These are phyloP conservation scores for Calonectria pseudoreteaudii DNA, from an alignment of 2,329 filamentous ascomycete genomes.

Conservation along the genomic window DNA sequence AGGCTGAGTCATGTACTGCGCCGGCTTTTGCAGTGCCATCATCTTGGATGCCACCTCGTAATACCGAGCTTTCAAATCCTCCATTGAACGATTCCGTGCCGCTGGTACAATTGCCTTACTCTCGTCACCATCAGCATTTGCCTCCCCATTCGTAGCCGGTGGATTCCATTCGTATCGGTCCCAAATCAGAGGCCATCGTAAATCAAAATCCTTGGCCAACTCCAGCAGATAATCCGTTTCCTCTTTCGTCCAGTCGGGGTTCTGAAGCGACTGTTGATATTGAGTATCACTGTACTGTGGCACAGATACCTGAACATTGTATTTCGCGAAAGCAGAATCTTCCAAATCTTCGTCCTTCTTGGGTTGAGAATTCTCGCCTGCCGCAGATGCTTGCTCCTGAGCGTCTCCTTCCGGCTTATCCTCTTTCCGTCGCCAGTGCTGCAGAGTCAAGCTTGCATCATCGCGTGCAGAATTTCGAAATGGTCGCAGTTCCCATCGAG, in stretches of 20 bases:
- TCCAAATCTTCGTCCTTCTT: constrained; percentile 54
- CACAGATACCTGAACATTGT: constrained; percentile 83
- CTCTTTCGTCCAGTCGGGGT: constrained; percentile 85
- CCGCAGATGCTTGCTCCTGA: constrained; percentile 48
- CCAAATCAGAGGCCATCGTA: constrained; percentile 91
- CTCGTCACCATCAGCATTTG: constrained; percentile 58
- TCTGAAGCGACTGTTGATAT: constrained; percentile 81
- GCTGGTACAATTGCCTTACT: constrained; percentile 67
- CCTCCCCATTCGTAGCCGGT: constrained; percentile 57
- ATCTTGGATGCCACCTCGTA: constrained; percentile 88
- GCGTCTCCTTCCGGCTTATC: constrained; percentile 54
- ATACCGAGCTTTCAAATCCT: constrained; percentile 92
- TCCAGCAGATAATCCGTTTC: constrained; percentile 93
- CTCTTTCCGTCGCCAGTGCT: constrained; percentile 82
- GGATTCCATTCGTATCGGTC: constrained; percentile 87
- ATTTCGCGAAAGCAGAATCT: constrained; percentile 82
- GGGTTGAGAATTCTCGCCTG: constrained; percentile 32
- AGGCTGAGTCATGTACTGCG: constrained; percentile 86
- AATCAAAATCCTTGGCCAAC: constrained; percentile 80
- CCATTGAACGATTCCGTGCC: constrained; percentile 75
- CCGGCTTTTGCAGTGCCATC: constrained; percentile 83
- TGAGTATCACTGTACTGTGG: constrained; percentile 89
- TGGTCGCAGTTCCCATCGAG: constrained; percentile 73
- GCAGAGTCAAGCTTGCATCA: constrained; percentile 75
- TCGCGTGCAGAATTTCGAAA: constrained; percentile 84